These are phyloP conservation scores for Acanthamoeba rhysodes DNA, from an alignment of 208 protist genomes.

Conservation along the genomic window DNA sequence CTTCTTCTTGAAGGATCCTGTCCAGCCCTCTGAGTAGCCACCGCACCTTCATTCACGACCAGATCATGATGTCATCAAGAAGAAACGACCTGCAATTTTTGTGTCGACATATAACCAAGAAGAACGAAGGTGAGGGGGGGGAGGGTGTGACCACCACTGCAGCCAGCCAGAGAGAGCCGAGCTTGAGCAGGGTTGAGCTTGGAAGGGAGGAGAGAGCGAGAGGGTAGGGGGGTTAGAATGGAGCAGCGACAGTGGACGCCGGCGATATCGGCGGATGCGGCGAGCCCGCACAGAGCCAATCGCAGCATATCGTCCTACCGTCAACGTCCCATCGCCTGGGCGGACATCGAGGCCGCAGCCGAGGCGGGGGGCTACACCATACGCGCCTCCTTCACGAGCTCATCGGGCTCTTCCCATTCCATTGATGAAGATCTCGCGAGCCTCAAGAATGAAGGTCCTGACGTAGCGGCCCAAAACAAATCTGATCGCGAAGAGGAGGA, in stretches of 20 bases:
- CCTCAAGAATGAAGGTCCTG: background rate
- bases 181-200: background rate
- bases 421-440: background rate
- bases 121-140: background rate
- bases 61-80: too few relatives aligned
- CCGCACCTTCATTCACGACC: too few relatives aligned
- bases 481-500: background rate
- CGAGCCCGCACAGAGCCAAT: background rate
- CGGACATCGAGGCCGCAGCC: constrained; percentile 1
- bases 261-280: background rate
- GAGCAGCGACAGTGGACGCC: constrained; percentile 32
- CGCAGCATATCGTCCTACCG: constrained; percentile 23
- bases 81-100: too few relatives aligned
- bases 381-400: background rate
- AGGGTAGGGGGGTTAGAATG: background rate
- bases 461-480: background rate
- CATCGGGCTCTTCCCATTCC: too few relatives aligned
- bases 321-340: background rate
- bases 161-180: background rate
- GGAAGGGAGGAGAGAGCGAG: background rate
- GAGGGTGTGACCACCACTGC: too few relatives aligned
- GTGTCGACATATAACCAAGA: background rate
- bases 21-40: too few relatives aligned
- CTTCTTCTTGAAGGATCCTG: constrained; percentile 51
- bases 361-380: background rate